These are phyloP conservation scores for Rhododendron griersonianum DNA, from an alignment of 148 eudicot genomes.

Conservation along the genomic window DNA sequence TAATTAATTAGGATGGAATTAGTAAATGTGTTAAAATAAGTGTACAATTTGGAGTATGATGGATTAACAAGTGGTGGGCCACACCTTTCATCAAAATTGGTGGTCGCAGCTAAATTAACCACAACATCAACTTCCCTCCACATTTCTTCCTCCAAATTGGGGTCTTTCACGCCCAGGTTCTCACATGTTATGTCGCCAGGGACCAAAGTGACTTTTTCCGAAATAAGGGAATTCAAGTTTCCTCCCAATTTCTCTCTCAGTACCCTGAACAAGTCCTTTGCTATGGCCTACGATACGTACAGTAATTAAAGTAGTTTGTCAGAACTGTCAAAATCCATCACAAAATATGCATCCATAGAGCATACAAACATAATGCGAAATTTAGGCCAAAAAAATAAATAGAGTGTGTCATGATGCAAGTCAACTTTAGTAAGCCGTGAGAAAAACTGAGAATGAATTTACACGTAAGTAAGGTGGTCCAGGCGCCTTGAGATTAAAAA, in stretches of 20 bases:
- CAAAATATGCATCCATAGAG: background rate
- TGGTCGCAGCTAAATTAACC: constrained; percentile 62
- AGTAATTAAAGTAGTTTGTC: background rate
- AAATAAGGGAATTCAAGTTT: constrained; percentile 32
- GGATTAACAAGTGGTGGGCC: background rate
- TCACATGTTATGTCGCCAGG: constrained; percentile 51
- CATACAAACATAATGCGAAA: background rate
- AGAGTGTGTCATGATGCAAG: too few relatives aligned
- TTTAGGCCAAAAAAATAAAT: background rate
- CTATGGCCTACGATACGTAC: constrained; percentile 35
- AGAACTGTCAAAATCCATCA: background rate
- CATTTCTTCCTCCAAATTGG: constrained; percentile 34
- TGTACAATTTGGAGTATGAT: too few relatives aligned
- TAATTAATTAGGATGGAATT: background rate
- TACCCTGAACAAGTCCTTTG: constrained; percentile 56
- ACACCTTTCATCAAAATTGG: constrained; percentile 47
- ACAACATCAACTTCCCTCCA: constrained; percentile 46
- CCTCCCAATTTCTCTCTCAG: constrained; percentile 48
- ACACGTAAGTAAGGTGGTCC: too few relatives aligned
- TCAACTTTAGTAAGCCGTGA: too few relatives aligned
- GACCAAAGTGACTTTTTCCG: constrained; percentile 49
- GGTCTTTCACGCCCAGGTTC: constrained; percentile 47
- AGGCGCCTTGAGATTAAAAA: background rate
- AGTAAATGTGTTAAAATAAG: background rate
- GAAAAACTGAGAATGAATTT: too few relatives aligned